Conservation (phyloP, 2,329 filamentous ascomycete genomes). For the Aspergillus piperis region DNA sequence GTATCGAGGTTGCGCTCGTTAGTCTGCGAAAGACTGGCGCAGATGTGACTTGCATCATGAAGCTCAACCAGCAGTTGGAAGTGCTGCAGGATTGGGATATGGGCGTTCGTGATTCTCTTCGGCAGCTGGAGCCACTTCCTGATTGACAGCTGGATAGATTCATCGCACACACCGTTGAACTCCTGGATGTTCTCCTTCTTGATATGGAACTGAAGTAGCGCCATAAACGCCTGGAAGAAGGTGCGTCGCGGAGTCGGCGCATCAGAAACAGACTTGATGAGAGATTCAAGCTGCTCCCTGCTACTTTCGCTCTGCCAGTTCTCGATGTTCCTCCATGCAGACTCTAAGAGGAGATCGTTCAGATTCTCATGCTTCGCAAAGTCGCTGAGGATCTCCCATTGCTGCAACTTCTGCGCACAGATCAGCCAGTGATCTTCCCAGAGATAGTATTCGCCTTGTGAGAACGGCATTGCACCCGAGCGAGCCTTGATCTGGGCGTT, state of each 20-base stretch:
- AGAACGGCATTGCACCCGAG: slow-evolving; percentile 94
- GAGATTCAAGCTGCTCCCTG: slow-evolving; percentile 83
- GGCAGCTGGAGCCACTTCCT: slow-evolving; percentile 99
- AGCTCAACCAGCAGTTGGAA: slow-evolving; percentile 98
- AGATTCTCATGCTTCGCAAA: slow-evolving; percentile 99
- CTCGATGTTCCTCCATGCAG: slow-evolving; percentile 92
- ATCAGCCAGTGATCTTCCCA: slow-evolving; percentile 99
- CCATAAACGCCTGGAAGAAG: slow-evolving; percentile 99
- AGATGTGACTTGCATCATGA: slow-evolving; percentile 96
- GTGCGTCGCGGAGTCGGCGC: slow-evolving; percentile 89
- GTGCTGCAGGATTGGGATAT: slow-evolving; percentile 91
- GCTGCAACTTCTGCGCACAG: slow-evolving; percentile 95
- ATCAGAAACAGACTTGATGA: slow-evolving; percentile 97
- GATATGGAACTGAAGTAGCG: slow-evolving; percentile 87
- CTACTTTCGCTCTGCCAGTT: slow-evolving; percentile 88
- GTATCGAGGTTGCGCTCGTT: slow-evolving; percentile 82
- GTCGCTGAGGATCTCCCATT: slow-evolving; percentile 97
- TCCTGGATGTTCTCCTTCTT: slow-evolving; percentile 79
- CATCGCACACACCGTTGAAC: slow-evolving; percentile 88
- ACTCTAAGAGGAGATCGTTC: slow-evolving; percentile 92
- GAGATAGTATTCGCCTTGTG: slow-evolving; percentile 94
- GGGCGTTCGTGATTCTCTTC: slow-evolving; percentile 86
- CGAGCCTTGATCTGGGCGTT: slow-evolving; percentile 95
- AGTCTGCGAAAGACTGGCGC: slow-evolving; percentile 82
- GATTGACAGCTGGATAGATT: slow-evolving; percentile 95